Conservation (phyloP, 352 stramenopile genomes). For the Blastocystis sp. region DNA sequence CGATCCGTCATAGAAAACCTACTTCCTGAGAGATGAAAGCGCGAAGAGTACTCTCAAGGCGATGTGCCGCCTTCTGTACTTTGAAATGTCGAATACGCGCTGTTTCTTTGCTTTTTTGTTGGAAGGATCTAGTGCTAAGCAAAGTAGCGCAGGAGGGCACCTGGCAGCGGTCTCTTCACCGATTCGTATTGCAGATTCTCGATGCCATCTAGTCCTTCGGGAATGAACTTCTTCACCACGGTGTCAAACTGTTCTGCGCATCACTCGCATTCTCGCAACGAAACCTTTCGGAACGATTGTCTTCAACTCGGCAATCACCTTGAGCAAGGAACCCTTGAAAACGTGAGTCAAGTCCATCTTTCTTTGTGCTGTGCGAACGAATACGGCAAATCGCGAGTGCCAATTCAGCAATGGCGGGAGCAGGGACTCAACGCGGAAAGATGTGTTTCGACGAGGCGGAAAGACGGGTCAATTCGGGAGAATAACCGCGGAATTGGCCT, state of each 20-base stretch:
- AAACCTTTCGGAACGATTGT: slow-evolving; percentile 50
- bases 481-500: not conserved
- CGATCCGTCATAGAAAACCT: slow-evolving; percentile 69
- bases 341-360: slow-evolving; percentile 51
- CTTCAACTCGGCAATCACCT: slow-evolving; percentile 58
- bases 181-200: slow-evolving; percentile 56
- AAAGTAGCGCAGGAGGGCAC: not conserved
- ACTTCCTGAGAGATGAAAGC: not conserved
- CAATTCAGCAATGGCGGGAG: not conserved
- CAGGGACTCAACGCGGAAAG: not conserved
- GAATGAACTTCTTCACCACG: slow-evolving; percentile 58
- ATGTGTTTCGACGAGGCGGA: too few species aligned
- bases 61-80: slow-evolving; percentile 67
- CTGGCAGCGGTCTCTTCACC: not conserved
- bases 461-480: too few species aligned
- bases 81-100: slow-evolving; percentile 67
- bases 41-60: slow-evolving; percentile 5
- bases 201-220: slow-evolving; percentile 64
- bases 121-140: not conserved
- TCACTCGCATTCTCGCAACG: not conserved
- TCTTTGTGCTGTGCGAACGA: not conserved
- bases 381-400: not conserved
- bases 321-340: slow-evolving; percentile 53
- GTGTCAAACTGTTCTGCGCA: slow-evolving; percentile 51
- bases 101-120: slow-evolving; percentile 55